Evolutionary conservation across 352 stramenopile species (phyloP).

Genomic region (Peronospora belbahrii): DNA sequence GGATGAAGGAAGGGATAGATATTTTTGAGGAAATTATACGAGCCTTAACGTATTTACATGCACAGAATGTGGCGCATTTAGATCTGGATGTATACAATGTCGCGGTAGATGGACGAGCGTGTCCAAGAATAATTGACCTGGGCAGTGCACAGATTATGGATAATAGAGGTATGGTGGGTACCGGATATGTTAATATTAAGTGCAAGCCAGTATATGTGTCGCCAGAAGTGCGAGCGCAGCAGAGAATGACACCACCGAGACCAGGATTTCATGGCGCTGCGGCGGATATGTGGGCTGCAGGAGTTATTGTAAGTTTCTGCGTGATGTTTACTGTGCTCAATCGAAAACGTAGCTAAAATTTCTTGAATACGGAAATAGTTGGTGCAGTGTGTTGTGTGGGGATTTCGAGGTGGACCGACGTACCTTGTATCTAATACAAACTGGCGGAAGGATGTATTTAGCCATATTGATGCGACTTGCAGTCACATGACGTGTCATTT

Average conservation of each 20-base stretch:
- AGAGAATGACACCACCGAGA: slow-evolving; percentile 43
- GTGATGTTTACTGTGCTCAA: not conserved
- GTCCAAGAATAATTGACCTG: slow-evolving; percentile 70
- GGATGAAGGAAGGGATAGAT: slow-evolving; percentile 63
- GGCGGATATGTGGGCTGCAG: slow-evolving; percentile 72
- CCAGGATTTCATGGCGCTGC: slow-evolving; percentile 66
- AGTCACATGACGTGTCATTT: slow-evolving; percentile 48
- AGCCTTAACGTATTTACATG: slow-evolving; percentile 74
- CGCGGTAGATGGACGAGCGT: slow-evolving; percentile 47
- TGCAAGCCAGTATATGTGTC: slow-evolving; percentile 73
- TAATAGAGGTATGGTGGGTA: slow-evolving; percentile 46
- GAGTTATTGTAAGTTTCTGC: slow-evolving; percentile 60
- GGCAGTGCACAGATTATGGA: slow-evolving; percentile 76
- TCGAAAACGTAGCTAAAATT: not conserved
- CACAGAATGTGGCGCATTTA: slow-evolving; percentile 66
- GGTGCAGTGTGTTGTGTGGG: slow-evolving; percentile 76
- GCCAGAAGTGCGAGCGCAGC: slow-evolving; percentile 58
- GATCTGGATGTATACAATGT: slow-evolving; percentile 86
- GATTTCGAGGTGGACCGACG: slow-evolving; percentile 57
- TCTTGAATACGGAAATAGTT: slow-evolving; percentile 16
- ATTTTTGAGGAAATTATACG: slow-evolving; percentile 61
- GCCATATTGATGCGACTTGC: slow-evolving; percentile 63
- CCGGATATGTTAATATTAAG: slow-evolving; percentile 70
- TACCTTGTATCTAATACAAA: slow-evolving; percentile 52
- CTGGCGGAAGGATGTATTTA: slow-evolving; percentile 69